Conservation (phyloP, 257 asterid species). For the Jacaranda mimosifolia region DNA sequence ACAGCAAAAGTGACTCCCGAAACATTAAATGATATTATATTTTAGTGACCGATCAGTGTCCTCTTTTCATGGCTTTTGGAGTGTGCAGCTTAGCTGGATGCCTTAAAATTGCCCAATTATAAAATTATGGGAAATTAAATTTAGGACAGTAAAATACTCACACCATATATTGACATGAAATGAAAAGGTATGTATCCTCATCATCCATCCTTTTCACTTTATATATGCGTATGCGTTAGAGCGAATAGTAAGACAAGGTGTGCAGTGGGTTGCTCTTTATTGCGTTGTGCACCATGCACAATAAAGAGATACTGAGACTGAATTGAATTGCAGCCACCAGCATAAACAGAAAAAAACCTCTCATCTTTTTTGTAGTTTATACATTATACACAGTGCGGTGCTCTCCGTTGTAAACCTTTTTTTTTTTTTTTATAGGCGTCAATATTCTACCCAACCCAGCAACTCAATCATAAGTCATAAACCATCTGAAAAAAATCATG, state of each 20-base stretch:
- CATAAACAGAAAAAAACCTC: not conserved
- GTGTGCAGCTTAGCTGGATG: conserved; percentile 24
- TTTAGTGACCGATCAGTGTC: not conserved
- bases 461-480: too few relatives aligned
- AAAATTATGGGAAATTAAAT: not conserved
- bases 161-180: conserved; percentile 6
- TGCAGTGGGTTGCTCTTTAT: conserved; percentile 28
- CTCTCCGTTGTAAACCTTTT: not conserved
- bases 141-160: not conserved
- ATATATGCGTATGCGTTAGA: not conserved
- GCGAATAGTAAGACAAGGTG: conserved; percentile 10
- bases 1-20: too few relatives aligned
- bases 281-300: conserved; percentile 29
- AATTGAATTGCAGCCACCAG: not conserved
- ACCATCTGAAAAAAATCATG: too few relatives aligned
- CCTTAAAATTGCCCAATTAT: conserved; percentile 25
- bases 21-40: not conserved
- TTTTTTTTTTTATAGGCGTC: too few relatives aligned
- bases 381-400: not conserved
- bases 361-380: conserved; percentile 20
- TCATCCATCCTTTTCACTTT: conserved; percentile 29
- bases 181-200: conserved; percentile 9
- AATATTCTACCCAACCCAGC: too few relatives aligned
- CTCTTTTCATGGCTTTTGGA: not conserved
- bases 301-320: too few relatives aligned